Evolutionary conservation across 2,329 filamentous ascomycete species (phyloP), one percentile per base, ranked within the genome.

Genomic region (Dichotomopilus funicola): DNA sequence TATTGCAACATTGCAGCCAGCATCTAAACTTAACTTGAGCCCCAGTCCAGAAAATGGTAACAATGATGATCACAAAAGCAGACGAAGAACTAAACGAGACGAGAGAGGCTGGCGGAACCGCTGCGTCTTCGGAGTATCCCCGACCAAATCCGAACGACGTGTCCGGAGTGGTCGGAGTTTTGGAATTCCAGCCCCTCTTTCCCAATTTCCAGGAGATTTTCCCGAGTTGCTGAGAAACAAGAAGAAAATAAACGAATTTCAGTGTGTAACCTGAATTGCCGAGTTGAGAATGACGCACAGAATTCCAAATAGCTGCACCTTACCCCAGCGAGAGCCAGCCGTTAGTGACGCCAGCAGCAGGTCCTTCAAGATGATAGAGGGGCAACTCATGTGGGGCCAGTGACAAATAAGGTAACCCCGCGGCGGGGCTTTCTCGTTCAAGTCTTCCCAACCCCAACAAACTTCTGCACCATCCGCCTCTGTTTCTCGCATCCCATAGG

Each of bases 241-340:
- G 10, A n/a, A 6, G 11, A 42, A 19, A 10, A 5, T 27, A 4
- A 35, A 19, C 19, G 45, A 19, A 33, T 48, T 48, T 36, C 34
- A 33, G 42, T 27, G 6, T 31, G 3, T 36, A 31, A 11, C 46
- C 46, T 38, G 35, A 49, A 6, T 35, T n/a, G 13, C 49, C 38
- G 43, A 40, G 49, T 41, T 44, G 9, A 13, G 40, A n/a, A 33
- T 40, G 34, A 51, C 38, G 19, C 10, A 33, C 40, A 35, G 36
- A 54, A 57, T 57, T 57, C 55, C 55, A 57, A 57, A 57, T 57
- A 51, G 42, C 49, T 40, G n/a, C 12, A 19, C 35, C 7, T 6
- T 12, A 19, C 7, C 6, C 7, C 12, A 37, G 6, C 35, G 46
- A 31, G 34, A 12, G 13, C 19, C 19, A 27, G 19, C 19, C 19